Evolutionary conservation across 768 basidiomycete genomes (phyloP), one percentile per base, ranked within the genome.

Genomic region (Lentinula raphanica): DNA sequence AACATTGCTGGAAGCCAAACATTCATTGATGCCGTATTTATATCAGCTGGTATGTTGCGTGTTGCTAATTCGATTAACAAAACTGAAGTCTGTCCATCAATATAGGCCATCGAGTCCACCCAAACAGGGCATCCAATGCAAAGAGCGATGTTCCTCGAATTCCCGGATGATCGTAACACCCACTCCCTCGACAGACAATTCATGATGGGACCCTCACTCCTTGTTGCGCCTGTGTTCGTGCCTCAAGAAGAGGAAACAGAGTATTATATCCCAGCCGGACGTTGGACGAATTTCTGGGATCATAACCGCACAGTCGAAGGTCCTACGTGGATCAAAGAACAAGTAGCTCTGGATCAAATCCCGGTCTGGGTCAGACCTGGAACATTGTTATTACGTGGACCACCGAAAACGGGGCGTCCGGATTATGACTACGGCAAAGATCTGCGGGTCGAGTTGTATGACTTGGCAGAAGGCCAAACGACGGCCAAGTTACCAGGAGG

Each of bases 11-110:
- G 78, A 84, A 56, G 75, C 78, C 9, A 90, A 88, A 66, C 80
- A 88, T 69, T 72, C 86, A 36, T 71, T 91, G 51, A 89, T 89
- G 87, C 89, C 88, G 0, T 89, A 90, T 67, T 68, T 91, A 13
- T 85, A 85, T 60, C 69, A 77, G 48, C 69, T 83, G 58, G 83
- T 84, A 61, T 58, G 77, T 67, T 32, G 5, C 15, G 25, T 17
- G 27, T 17, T 59, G 23, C 25, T 21, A 25, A 44, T 42, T 32
- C 17, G 36, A 17, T 28, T 21, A 15, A 49, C 21, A 38, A n/a
- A 35, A 35, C 32, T 42, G 17, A 8, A 35, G n/a, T 49, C 23
- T 44, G 15, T 60, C 17, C n/a, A n/a, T n/a, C n/a, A n/a, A n/a
- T 54, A 0, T 60, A 84, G 83, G 81, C 84, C 5, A 74, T 83